Conservation (phyloP, 805 yeast species). For the Kregervanrija fluxuum region DNA sequence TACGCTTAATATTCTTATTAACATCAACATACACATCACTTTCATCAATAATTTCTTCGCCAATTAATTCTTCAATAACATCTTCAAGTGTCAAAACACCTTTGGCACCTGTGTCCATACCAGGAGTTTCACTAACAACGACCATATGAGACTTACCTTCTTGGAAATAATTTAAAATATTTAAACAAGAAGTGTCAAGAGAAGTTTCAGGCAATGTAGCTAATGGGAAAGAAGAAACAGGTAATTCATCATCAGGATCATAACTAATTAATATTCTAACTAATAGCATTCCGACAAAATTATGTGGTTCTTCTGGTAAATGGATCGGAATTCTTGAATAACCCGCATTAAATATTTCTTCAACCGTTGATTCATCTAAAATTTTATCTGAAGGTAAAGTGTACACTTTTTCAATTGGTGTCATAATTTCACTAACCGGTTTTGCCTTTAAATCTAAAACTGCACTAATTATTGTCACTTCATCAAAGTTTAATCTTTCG, state of each 20-base stretch:
- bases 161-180: conserved; percentile 91
- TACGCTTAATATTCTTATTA: conserved; percentile 75
- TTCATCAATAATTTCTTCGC: conserved; percentile 96
- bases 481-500: conserved; percentile 88
- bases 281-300: conserved; percentile 90
- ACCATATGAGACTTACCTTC: conserved; percentile 98
- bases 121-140: conserved; percentile 80
- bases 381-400: conserved; percentile 80
- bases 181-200: conserved; percentile 85
- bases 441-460: conserved; percentile 92
- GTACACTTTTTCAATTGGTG: conserved; percentile 85
- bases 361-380: conserved; percentile 77
- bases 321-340: conserved; percentile 93
- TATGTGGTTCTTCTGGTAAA: conserved; percentile 78
- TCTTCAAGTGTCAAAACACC: conserved; percentile 94
- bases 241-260: conserved; percentile 93
- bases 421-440: conserved; percentile 81
- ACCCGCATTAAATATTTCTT: conserved; percentile 87
- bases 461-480: conserved; percentile 90
- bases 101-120: conserved; percentile 67
- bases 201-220: conserved; percentile 96
- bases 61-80: conserved; percentile 96
- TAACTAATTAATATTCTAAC: conserved; percentile 89
- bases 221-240: conserved; percentile 87
- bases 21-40: conserved; percentile 90